Evolutionary conservation across 2,329 filamentous ascomycete species (phyloP).

Genomic region (Pseudocercospora cruenta): DNA sequence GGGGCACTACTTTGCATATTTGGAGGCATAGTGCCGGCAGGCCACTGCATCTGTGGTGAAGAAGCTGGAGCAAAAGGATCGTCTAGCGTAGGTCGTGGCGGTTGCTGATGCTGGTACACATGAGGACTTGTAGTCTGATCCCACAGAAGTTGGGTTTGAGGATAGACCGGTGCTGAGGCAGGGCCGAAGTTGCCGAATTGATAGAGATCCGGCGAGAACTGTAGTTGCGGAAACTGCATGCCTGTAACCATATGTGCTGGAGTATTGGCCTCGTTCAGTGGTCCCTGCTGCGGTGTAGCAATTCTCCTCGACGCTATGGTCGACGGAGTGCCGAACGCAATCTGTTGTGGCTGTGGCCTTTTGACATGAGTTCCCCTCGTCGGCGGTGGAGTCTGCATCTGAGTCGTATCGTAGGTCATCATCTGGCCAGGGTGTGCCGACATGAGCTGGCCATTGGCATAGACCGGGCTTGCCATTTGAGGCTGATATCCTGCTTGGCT

Average conservation of each 20-base stretch:
- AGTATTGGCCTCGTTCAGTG: conserved; percentile 19
- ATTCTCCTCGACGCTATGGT: conserved; percentile 38
- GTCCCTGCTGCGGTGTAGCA: conserved; percentile 34
- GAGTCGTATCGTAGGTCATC: conserved; percentile 40
- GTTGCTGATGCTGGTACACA: conserved; percentile 23
- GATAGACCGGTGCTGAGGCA: conserved; percentile 60
- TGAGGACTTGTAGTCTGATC: conserved; percentile 29
- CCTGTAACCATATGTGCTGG: conserved; percentile 38
- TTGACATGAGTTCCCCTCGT: conserved; percentile 59
- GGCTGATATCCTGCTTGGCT: conserved; percentile 17
- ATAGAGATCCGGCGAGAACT: conserved; percentile 62
- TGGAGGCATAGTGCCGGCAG: conserved; percentile 10
- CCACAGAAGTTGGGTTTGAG: conserved; percentile 56
- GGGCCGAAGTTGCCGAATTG: conserved; percentile 57
- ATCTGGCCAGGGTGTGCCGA: conserved; percentile 21
- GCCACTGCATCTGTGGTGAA: conserved; percentile 26
- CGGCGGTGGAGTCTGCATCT: conserved; percentile 66
- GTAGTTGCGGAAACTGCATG: conserved; percentile 56
- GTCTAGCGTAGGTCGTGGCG: conserved; percentile 27
- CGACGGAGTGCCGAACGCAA: conserved; percentile 47
- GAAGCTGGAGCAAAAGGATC: conserved; percentile 36
- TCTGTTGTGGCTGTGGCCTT: conserved; percentile 46
- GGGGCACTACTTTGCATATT: conserved; percentile 21
- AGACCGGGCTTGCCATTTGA: conserved; percentile 25
- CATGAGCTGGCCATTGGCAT: conserved; percentile 15